Conservation (phyloP, 2,329 filamentous ascomycete genomes). For the Hypoxylon sp. region DNA sequence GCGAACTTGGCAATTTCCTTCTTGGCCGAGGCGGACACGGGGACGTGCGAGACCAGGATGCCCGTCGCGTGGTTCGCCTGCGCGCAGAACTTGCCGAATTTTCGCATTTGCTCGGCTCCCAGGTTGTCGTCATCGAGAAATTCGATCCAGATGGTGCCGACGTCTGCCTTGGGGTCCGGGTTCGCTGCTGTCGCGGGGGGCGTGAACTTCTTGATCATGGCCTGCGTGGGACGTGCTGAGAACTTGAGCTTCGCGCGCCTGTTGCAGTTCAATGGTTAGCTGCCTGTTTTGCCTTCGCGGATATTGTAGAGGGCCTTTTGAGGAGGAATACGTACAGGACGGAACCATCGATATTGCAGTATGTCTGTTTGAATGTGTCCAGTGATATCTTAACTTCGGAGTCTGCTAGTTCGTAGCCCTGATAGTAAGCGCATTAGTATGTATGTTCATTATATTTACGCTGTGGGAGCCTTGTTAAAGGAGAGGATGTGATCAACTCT, state of each 20-base stretch:
- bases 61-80: slow-evolving; percentile 88
- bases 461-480: slow-evolving; percentile 1
- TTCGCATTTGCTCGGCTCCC: slow-evolving; percentile 92
- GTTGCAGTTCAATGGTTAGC: slow-evolving; percentile 31
- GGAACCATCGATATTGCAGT: slow-evolving; percentile 78
- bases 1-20: slow-evolving; percentile 86
- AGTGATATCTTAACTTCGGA: slow-evolving; percentile 90
- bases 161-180: slow-evolving; percentile 78
- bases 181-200: slow-evolving; percentile 77
- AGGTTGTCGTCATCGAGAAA: slow-evolving; percentile 85
- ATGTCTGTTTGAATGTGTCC: slow-evolving; percentile 82
- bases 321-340: slow-evolving; percentile 74
- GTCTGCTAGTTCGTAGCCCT: slow-evolving; percentile 95
- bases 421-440: slow-evolving; percentile 48
- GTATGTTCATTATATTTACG: slow-evolving; percentile 17
- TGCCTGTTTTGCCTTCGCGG: slow-evolving; percentile 5
- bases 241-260: slow-evolving; percentile 90
- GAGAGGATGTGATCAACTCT: slow-evolving; percentile 13
- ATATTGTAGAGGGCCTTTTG: slow-evolving; percentile 9
- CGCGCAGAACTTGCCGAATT: slow-evolving; percentile 86
- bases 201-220: slow-evolving; percentile 89
- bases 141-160: slow-evolving; percentile 93
- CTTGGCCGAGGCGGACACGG: slow-evolving; percentile 87
- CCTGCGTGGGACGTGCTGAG: slow-evolving; percentile 84
- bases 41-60: slow-evolving; percentile 87